Percentiles rank a stretch among this genome's conserved stretches.
Evolutionary conservation across 2,329 filamentous ascomycete species (phyloP).

Genomic region (Exophiala aquamarina): DNA sequence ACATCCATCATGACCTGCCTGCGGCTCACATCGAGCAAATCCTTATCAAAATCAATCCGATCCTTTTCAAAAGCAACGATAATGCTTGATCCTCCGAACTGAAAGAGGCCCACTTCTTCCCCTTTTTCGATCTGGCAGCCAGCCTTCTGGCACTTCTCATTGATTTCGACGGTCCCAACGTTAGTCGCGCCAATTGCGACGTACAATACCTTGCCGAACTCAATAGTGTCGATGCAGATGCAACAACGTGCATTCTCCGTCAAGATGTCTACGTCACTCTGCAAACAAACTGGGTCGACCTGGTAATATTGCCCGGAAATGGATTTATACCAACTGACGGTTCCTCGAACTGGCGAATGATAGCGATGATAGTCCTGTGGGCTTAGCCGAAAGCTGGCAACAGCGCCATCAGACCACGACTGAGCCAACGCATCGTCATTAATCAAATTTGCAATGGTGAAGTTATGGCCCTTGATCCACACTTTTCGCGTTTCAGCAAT

Average conservation of each 20-base stretch:
- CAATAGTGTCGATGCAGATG: slow-evolving; percentile 85
- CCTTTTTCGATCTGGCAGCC: slow-evolving; percentile 79
- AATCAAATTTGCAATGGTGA: slow-evolving; percentile 80
- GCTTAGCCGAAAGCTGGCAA: slow-evolving; percentile 91
- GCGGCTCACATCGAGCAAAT: slow-evolving; percentile 64
- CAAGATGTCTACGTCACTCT: slow-evolving; percentile 90
- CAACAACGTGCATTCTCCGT: slow-evolving; percentile 89
- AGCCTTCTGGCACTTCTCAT: slow-evolving; percentile 79
- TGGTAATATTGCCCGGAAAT: slow-evolving; percentile 98
- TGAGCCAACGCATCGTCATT: slow-evolving; percentile 70
- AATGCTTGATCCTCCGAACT: slow-evolving; percentile 93
- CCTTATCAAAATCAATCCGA: slow-evolving; percentile 81
- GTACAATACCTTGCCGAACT: slow-evolving; percentile 90
- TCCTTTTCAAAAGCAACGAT: slow-evolving; percentile 87
- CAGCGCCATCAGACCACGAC: slow-evolving; percentile 73
- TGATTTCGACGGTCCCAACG: slow-evolving; percentile 97
- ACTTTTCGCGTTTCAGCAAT: slow-evolving; percentile 81
- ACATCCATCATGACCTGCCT: slow-evolving; percentile 38
- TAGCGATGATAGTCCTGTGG: slow-evolving; percentile 98
- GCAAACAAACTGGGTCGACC: slow-evolving; percentile 97
- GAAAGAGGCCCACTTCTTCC: slow-evolving; percentile 96
- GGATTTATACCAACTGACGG: slow-evolving; percentile 77
- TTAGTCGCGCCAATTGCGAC: slow-evolving; percentile 98
- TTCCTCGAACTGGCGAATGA: slow-evolving; percentile 92
- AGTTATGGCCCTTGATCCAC: slow-evolving; percentile 97